Conservation (phyloP, 176 grass and related monocot species). For the Phoenix roebelenii region DNA sequence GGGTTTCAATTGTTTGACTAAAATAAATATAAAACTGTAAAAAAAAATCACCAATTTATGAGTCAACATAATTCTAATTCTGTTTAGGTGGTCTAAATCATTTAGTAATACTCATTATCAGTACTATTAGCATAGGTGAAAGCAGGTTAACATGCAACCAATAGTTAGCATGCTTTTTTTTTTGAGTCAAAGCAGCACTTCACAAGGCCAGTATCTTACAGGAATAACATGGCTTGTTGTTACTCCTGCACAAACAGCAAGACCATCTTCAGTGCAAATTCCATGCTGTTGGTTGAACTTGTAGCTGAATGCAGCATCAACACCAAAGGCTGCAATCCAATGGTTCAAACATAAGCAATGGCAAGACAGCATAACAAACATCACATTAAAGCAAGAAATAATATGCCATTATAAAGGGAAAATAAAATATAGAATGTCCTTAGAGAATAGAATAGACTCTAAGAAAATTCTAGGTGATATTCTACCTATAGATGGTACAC, state of each 20-base stretch:
- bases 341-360: constrained; percentile 7
- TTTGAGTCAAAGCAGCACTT: constrained; percentile 10
- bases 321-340: constrained; percentile 67
- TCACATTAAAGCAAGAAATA: not conserved
- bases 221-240: constrained; percentile 83
- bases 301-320: constrained; percentile 80
- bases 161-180: too few species aligned
- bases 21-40: too few species aligned
- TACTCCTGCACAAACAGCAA: constrained; percentile 67
- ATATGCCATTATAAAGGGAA: not conserved
- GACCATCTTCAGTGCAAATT: constrained; percentile 84
- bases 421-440: too few species aligned
- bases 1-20: too few species aligned
- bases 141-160: too few species aligned
- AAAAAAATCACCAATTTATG: too few species aligned
- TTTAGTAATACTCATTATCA: too few species aligned
- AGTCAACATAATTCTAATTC: too few species aligned
- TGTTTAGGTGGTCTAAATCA: too few species aligned
- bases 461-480: constrained; percentile 23
- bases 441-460: too few species aligned
- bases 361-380: not conserved
- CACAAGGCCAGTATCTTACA: constrained; percentile 44
- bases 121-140: too few species aligned
- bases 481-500: constrained; percentile 77
- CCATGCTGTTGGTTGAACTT: constrained; percentile 94